A percentile compares a stretch with the other conserved stretches of the same genome.
These are phyloP conservation scores for Penicillium sp. DNA, from an alignment of 2,329 filamentous ascomycete species.

Conservation along the genomic window DNA sequence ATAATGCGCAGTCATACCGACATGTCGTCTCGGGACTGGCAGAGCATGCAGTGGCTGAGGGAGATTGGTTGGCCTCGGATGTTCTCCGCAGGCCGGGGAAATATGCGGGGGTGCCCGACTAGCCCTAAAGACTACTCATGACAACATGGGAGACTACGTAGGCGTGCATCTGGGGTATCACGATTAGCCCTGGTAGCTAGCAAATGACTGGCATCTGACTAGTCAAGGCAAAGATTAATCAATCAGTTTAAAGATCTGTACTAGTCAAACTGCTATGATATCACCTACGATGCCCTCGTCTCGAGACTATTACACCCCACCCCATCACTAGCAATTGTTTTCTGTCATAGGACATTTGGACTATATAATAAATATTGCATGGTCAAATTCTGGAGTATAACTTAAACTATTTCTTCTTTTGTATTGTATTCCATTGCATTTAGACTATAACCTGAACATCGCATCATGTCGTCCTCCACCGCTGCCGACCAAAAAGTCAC, in stretches of 20 bases:
- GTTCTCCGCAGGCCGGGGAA: background rate
- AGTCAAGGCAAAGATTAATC: no score
- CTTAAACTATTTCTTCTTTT: no score
- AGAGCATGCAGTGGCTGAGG: no score
- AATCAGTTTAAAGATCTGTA: no score
- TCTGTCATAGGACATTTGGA: no score
- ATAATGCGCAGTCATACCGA: background rate
- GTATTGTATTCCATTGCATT: background rate
- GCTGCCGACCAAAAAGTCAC: background rate
- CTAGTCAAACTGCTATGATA: background rate
- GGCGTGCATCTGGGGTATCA: no score
- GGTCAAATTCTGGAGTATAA: no score
- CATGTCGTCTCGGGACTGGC: background rate
- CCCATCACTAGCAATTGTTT: no score
- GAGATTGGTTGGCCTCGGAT: background rate
- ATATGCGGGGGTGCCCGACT: background rate
- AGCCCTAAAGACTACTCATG: background rate
- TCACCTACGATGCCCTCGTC: background rate
- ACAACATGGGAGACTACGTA: no score
- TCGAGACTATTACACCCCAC: background rate
- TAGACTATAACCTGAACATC: background rate
- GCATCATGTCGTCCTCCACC: background rate
- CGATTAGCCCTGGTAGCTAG: no score
- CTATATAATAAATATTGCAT: no score
- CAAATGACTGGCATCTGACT: no score